Conservation (phyloP, 1,284 basidiomycete genomes). For the Rhodotorula sp. region DNA sequence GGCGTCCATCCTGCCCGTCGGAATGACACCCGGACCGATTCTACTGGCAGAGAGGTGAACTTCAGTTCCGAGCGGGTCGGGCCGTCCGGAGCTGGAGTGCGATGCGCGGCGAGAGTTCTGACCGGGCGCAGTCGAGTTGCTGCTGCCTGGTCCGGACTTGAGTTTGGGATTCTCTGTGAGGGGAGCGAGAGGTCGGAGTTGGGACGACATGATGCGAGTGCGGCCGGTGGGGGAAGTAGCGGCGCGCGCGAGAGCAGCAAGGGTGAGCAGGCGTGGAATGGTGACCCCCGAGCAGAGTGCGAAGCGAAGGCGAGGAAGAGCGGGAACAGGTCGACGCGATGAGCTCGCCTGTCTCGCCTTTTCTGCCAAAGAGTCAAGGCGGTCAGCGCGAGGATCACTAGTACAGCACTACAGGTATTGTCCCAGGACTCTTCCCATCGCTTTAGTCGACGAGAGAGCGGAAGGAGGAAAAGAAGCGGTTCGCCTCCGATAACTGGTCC, state of each 20-base stretch:
- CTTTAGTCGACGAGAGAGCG: not conserved
- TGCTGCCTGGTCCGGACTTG: not conserved
- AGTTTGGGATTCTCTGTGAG: constrained; percentile 27
- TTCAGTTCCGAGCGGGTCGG: constrained; percentile 27
- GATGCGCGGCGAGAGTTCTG: constrained; percentile 25
- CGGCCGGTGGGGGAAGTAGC: not conserved
- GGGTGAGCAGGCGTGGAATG: not conserved
- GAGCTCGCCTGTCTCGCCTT: too few relatives aligned
- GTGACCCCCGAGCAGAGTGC: too few relatives aligned
- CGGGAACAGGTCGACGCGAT: not conserved
- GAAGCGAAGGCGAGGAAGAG: not conserved
- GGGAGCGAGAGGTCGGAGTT: constrained; percentile 6
- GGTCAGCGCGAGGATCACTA: too few relatives aligned
- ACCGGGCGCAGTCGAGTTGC: constrained; percentile 4
- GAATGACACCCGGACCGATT: constrained; percentile 30
- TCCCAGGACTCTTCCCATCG: too few relatives aligned
- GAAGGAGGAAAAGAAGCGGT: not conserved
- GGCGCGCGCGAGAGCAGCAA: not conserved
- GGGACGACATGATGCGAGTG: not conserved
- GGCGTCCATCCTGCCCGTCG: constrained; percentile 17
- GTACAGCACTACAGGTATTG: too few relatives aligned
- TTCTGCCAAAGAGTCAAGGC: too few relatives aligned
- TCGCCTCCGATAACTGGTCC: too few relatives aligned
- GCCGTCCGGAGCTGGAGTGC: constrained; percentile 15
- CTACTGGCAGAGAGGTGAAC: constrained; percentile 16